Conservation (phyloP, 768 basidiomycete species). For the Lactifluus piperatus region DNA sequence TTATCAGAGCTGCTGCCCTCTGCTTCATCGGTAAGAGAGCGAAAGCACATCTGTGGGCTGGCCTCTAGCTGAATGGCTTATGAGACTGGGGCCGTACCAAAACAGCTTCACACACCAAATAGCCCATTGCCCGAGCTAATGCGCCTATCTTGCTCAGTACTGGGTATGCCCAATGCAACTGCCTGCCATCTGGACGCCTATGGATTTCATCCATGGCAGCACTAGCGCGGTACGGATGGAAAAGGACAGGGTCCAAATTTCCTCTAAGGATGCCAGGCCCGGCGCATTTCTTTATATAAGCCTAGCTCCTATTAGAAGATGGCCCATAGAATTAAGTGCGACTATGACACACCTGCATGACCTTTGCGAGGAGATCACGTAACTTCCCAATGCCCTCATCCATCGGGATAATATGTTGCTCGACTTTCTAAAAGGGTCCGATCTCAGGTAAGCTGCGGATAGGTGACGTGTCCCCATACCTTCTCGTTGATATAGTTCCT, state of each 20-base stretch:
- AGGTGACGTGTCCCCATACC: conserved; percentile 30
- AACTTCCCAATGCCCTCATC: conserved; percentile 55
- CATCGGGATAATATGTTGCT: conserved; percentile 73
- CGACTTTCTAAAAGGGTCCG: conserved; percentile 43
- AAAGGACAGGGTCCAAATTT: conserved; percentile 43
- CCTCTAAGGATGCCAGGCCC: conserved; percentile 37
- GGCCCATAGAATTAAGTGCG: not conserved
- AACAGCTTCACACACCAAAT: conserved; percentile 50
- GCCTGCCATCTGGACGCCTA: conserved; percentile 18
- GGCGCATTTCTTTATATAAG: not conserved
- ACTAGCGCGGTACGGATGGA: conserved; percentile 61
- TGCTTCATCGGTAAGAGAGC: conserved; percentile 43
- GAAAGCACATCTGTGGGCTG: conserved; percentile 71
- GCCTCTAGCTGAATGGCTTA: conserved; percentile 57
- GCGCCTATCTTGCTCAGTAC: conserved; percentile 43
- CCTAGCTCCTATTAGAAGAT: not conserved
- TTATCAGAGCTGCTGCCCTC: conserved; percentile 36
- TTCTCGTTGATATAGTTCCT: conserved; percentile 83
- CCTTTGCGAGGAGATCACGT: conserved; percentile 52
- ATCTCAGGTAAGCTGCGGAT: not conserved
- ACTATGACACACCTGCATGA: conserved; percentile 59
- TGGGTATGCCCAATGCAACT: conserved; percentile 41
- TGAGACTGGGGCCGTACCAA: conserved; percentile 7
- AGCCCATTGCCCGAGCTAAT: conserved; percentile 79
- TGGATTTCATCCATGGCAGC: conserved; percentile 33